Base-by-base conservation (phyloP, 441 rosid genomes). In the Corymbia calophylla region DNA sequence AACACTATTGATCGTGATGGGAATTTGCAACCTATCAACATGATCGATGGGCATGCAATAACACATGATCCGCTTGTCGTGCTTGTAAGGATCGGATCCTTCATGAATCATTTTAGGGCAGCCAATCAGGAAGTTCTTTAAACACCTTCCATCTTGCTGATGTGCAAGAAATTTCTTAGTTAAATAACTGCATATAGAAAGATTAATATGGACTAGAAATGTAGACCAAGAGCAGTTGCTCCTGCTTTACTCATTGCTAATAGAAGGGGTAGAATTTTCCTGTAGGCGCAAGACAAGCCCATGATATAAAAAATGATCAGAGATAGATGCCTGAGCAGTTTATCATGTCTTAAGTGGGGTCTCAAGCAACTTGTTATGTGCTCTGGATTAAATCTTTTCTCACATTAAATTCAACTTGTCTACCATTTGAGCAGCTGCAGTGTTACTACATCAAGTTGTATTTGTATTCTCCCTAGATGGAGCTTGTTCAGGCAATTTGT, bases 1-100 rank as follows among this genome's bases (percentile, higher is more conserved):
- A 95, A 96, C 93, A 95, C 99, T 62, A 91, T 96, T 62, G 99
- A 96, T 84, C 96, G 98, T 53, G 97, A 96, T 13, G 99, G 98
- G 47, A 91, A 95, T 53, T 89, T 94, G 94, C 93, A 92, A 53
- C 99, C 99, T 13, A 95, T 97, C 56, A 97, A 92, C 87, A 93
- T 97, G 98, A 91, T 92, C 32, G 86, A 96, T 88, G 98, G 98
- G 51, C 99, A 96, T 85, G 99, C 99, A 66, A 81, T 96, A 88
- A 94, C 99, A 82, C 98, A 93, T 21, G 97, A 96, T 90, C 98
- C 99, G 29, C 97, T 97, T 70, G 98, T 95, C 53, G 97, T 97
- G 89, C 98, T 97, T 90, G 99, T 97, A 93, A 94, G 98, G 92
- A 86, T 86, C 62, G 15, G 27, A 86, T 51, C 87, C 27, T 54